phyloP scores from a whole-genome alignment of 192 early-diverging fungal genomes.

The Entomortierella chlamydospora region DNA sequence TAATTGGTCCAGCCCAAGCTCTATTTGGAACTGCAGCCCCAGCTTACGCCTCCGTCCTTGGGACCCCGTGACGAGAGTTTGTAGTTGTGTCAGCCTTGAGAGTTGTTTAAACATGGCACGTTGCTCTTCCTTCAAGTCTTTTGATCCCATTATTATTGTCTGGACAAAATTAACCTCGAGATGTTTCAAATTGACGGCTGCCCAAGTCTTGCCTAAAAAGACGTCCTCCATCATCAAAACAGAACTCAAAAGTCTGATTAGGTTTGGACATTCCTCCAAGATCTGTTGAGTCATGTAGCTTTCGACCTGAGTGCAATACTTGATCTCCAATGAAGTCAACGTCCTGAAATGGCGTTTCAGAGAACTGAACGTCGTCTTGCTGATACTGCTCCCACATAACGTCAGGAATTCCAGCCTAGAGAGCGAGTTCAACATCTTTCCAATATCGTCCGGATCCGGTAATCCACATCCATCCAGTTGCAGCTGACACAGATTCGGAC shows the following conservation, averaged over 20 bases:
- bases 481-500: conserved; percentile 18
- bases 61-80: not conserved
- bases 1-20: conserved; percentile 13
- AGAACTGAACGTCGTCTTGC: not conserved
- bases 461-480: conserved; percentile 31
- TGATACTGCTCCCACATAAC: conserved; percentile 27
- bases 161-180: conserved; percentile 16
- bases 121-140: conserved; percentile 20
- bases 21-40: conserved; percentile 10
- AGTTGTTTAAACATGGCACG: conserved; percentile 10
- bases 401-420: not conserved
- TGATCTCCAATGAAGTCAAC: conserved; percentile 15
- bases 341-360: conserved; percentile 23
- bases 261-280: conserved; percentile 16
- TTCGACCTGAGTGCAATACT: conserved; percentile 17
- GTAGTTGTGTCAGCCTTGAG: conserved; percentile 9
- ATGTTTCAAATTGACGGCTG: conserved; percentile 4
- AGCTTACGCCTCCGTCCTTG: not conserved
- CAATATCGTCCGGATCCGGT: conserved; percentile 12
- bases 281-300: conserved; percentile 37
- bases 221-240: conserved; percentile 22
- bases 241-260: conserved; percentile 2
- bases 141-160: not conserved
- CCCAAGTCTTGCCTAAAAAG: conserved; percentile 22
- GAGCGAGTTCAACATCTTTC: conserved; percentile 17